Evolutionary conservation across 306 rosid genomes (phyloP).

Genomic region (Cucurbita argyrosperma): DNA sequence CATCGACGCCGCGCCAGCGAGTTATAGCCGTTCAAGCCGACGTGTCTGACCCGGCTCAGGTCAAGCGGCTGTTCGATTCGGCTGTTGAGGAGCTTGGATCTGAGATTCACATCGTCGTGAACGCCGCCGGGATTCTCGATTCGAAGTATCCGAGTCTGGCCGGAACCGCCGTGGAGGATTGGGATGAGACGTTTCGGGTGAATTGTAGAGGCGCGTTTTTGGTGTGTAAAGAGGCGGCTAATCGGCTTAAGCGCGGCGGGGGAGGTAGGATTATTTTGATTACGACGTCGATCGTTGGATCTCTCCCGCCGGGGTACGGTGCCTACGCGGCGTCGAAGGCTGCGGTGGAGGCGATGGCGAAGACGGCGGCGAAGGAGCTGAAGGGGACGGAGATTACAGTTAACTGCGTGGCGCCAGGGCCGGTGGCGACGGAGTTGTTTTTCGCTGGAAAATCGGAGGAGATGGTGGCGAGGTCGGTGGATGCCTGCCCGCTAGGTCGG

Average conservation of each 20-base stretch:
- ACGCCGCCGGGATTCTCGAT: conserved; percentile 30
- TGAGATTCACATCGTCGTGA: conserved; percentile 31
- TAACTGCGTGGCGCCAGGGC: conserved; percentile 51
- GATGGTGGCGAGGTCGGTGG: background rate
- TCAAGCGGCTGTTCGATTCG: conserved; percentile 34
- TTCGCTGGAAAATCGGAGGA: conserved; percentile 30
- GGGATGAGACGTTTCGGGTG: conserved; percentile 17
- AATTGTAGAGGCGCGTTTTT: conserved; percentile 36
- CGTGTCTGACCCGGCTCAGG: conserved; percentile 27
- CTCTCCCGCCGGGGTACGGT: conserved; percentile 13
- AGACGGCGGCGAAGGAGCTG: conserved; percentile 43
- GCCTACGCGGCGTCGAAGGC: conserved; percentile 44
- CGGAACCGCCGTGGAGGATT: conserved; percentile 19
- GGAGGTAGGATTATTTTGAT: conserved; percentile 37
- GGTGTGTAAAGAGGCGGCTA: conserved; percentile 34
- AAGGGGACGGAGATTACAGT: conserved; percentile 35
- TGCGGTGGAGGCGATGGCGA: conserved; percentile 43
- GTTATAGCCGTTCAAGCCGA: conserved; percentile 33
- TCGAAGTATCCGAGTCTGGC: conserved; percentile 18
- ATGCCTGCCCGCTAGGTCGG: conserved; percentile 16
- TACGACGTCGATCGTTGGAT: conserved; percentile 26
- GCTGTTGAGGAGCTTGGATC: conserved; percentile 28
- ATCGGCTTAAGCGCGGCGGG: conserved; percentile 36
- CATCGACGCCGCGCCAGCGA: background rate
- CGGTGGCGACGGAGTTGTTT: conserved; percentile 31